Evolutionary conservation across 257 asterid species (phyloP), one percentile per base, ranked within the genome.

Genomic region (Jaltomata sinuosa): DNA sequence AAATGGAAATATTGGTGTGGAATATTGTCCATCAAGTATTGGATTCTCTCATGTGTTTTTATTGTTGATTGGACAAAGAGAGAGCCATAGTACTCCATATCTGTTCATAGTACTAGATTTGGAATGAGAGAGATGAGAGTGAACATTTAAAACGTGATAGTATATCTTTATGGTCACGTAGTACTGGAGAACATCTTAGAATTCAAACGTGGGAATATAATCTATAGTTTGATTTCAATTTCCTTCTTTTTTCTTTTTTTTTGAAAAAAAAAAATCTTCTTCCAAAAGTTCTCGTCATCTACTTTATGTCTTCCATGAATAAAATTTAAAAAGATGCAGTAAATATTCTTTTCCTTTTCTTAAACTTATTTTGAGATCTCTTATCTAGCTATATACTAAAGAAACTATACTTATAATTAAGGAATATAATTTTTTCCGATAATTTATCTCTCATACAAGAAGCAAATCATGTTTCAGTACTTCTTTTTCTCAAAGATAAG

Each of bases 161-260:
- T 45, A 45, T 76, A 27, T 47, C 38, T 9, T 8, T 77, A 77
- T 77, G 62, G 81, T 8, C 9, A 64, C 22, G 27, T 67, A 67
- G 27, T 67, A 67, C 49, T 16, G 15, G 27, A 34, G 8, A 68
- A 27, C 18, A 77, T 49, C 27, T 27, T 34, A 16, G 80, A 50
- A 83, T 86, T 16, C 22, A 84, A 87, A 87, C 91, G 86, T 90
- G 92, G 84, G 53, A 83, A 80, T 81, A 81, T 45, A 77, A 77
- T 77, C 45, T 76, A 77, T 49, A 72, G n/a, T 22, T 72, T 42
- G 53, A 42, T 22, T 22, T n/a, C n/a, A n/a, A n/a, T n/a, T 72
- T 25, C 38, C 36, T 4, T 38, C 22, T 11, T 11, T 14, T 1
- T 19, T 5, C 6, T 40, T 38, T 71, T 1, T 12, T 11, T 36